A percentile compares a stretch with the other conserved stretches of the same genome.
phyloP scores from a whole-genome alignment of 2,329 filamentous ascomycete species.

The Fusarium sp. region DNA sequence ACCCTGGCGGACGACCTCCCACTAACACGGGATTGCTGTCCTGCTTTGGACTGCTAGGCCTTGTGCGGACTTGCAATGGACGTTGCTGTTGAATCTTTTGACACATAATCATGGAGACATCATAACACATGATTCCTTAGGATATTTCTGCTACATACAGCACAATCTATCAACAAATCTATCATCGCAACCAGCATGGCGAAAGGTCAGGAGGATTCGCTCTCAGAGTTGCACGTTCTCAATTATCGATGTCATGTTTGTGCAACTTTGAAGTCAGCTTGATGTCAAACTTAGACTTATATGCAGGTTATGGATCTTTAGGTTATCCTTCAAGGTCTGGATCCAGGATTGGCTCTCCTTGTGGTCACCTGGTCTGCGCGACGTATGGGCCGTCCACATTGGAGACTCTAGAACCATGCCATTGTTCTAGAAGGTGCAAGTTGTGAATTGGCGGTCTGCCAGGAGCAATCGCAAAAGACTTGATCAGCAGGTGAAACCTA shows the following conservation, averaged over 20 bases:
- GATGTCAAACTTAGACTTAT: background rate
- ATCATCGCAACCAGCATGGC: slow-evolving; percentile 9
- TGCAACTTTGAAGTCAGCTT: slow-evolving; percentile 12
- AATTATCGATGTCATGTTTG: background rate
- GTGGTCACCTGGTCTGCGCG: slow-evolving; percentile 20
- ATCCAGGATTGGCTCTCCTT: slow-evolving; percentile 14
- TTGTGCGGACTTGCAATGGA: background rate
- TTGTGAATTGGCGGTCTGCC: slow-evolving; percentile 32
- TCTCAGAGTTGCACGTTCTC: background rate
- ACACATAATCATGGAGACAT: slow-evolving; percentile 3
- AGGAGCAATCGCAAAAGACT: slow-evolving; percentile 15
- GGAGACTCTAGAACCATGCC: slow-evolving; percentile 29
- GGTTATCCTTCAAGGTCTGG: slow-evolving; percentile 11
- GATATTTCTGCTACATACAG: slow-evolving; percentile 20
- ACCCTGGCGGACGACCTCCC: slow-evolving; percentile 27
- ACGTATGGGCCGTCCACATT: slow-evolving; percentile 2
- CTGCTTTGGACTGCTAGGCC: slow-evolving; percentile 27
- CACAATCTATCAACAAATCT: slow-evolving; percentile 1
- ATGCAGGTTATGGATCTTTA: slow-evolving; percentile 3
- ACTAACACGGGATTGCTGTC: slow-evolving; percentile 11
- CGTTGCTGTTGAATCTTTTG: slow-evolving; percentile 21
- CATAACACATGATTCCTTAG: slow-evolving; percentile 14
- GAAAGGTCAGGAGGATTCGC: background rate
- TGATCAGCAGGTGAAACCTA: background rate
- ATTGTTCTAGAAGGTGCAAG: slow-evolving; percentile 39